phyloP scores from a whole-genome alignment of 1,284 basidiomycete genomes.

The Fomitopsis pinicola region DNA sequence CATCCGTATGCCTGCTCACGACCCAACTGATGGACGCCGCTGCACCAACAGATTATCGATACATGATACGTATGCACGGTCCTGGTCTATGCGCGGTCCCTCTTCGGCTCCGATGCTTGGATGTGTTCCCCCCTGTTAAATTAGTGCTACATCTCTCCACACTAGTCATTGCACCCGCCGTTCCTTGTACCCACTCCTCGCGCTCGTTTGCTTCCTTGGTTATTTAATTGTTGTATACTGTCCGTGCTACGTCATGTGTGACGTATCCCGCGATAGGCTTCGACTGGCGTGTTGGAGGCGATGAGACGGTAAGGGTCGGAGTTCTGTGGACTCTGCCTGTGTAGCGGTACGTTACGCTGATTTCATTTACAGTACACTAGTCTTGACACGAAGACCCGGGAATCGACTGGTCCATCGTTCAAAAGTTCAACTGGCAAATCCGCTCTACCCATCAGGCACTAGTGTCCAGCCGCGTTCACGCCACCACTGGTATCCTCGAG shows the following conservation, averaged over 20 bases:
- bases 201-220: not conserved
- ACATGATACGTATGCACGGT: not conserved
- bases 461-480: too few species aligned
- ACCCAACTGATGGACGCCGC: not conserved
- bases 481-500: too few species aligned
- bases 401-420: too few species aligned
- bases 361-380: too few species aligned
- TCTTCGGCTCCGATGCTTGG: not conserved
- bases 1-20: not conserved
- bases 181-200: not conserved
- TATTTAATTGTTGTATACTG: conserved; percentile 1
- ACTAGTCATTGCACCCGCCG: not conserved
- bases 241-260: not conserved
- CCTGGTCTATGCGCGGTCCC: not conserved
- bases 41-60: not conserved
- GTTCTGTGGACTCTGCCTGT: too few species aligned
- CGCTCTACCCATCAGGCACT: too few species aligned
- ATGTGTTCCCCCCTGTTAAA: not conserved
- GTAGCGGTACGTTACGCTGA: too few species aligned
- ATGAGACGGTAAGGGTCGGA: too few species aligned
- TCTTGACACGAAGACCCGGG: too few species aligned
- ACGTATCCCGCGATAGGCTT: too few species aligned
- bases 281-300: too few species aligned
- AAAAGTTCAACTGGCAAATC: too few species aligned
- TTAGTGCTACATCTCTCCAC: not conserved